Evolutionary conservation across 805 yeast species (phyloP).

Genomic region (Kazachstania kunashirensis): DNA sequence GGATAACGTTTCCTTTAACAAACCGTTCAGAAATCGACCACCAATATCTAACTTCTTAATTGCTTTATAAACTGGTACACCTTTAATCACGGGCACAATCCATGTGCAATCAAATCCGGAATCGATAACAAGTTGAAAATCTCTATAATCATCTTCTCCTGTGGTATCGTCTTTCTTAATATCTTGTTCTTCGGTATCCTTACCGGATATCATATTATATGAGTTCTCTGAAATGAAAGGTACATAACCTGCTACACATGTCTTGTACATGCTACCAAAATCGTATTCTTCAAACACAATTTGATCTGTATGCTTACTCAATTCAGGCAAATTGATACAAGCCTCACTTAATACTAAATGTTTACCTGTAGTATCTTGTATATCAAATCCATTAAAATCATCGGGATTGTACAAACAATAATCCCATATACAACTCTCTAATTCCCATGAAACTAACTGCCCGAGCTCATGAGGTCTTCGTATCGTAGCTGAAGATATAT

Average conservation of each 20-base stretch:
- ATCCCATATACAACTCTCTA: conserved; percentile 87
- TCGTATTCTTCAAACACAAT: conserved; percentile 91
- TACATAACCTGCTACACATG: conserved; percentile 49
- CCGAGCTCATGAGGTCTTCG: conserved; percentile 85
- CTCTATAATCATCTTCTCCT: conserved; percentile 29
- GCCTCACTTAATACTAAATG: conserved; percentile 69
- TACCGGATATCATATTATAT: conserved; percentile 14
- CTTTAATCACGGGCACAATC: conserved; percentile 75
- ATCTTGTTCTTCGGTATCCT: conserved; percentile 12
- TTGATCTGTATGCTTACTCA: conserved; percentile 81
- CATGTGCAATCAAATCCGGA: conserved; percentile 83
- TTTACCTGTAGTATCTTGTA: conserved; percentile 39
- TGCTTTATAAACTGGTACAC: conserved; percentile 67
- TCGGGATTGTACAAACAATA: conserved; percentile 45
- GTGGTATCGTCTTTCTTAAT: conserved; percentile 1
- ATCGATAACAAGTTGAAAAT: conserved; percentile 75
- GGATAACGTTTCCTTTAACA: conserved; percentile 72
- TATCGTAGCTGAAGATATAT: conserved; percentile 62
- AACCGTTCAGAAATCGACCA: conserved; percentile 76
- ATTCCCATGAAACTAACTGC: conserved; percentile 83
- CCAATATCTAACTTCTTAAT: conserved; percentile 75
- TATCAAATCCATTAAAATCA: conserved; percentile 35
- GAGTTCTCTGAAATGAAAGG: conserved; percentile 44
- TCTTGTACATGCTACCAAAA: conserved; percentile 58
- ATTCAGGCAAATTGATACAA: conserved; percentile 70